These are phyloP conservation scores for Colletotrichum echinochloae DNA, from an alignment of 2,329 filamentous ascomycete genomes.

Conservation along the genomic window DNA sequence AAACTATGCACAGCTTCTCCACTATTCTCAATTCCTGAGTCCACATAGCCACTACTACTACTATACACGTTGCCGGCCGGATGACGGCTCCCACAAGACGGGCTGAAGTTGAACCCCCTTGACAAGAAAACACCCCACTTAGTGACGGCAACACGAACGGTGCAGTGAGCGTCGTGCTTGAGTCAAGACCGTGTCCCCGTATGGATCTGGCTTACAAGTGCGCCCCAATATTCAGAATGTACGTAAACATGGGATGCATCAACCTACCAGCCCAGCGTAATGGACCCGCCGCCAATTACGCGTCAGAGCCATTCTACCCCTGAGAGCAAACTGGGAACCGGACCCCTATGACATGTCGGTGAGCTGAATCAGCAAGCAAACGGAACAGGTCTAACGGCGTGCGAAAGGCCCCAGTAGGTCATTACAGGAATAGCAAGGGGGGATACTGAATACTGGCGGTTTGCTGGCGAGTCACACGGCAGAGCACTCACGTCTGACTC, in stretches of 20 bases:
- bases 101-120: slow-evolving; percentile 8
- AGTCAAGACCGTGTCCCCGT: slow-evolving; percentile 22
- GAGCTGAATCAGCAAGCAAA: slow-evolving; percentile 28
- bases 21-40: slow-evolving; percentile 25
- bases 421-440: slow-evolving; percentile 20
- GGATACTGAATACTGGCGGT: background rate
- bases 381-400: background rate
- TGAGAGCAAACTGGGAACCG: background rate
- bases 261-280: background rate
- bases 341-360: background rate
- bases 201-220: slow-evolving; percentile 6
- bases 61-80: slow-evolving; percentile 31
- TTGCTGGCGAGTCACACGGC: background rate
- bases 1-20: slow-evolving; percentile 7
- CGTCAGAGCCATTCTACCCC: slow-evolving; percentile 28
- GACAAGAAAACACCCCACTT: slow-evolving; percentile 18
- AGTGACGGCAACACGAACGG: slow-evolving; percentile 10
- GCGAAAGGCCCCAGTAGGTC: slow-evolving; percentile 6
- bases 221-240: slow-evolving; percentile 13
- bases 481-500: slow-evolving; percentile 24
- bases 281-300: slow-evolving; percentile 31
- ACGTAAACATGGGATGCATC: background rate
- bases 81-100: background rate
- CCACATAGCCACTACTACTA: slow-evolving; percentile 19
- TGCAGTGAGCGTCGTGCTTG: slow-evolving; percentile 22